phyloP scores from a whole-genome alignment of 176 grass and related monocot species.

The Panicum miliaceum region DNA sequence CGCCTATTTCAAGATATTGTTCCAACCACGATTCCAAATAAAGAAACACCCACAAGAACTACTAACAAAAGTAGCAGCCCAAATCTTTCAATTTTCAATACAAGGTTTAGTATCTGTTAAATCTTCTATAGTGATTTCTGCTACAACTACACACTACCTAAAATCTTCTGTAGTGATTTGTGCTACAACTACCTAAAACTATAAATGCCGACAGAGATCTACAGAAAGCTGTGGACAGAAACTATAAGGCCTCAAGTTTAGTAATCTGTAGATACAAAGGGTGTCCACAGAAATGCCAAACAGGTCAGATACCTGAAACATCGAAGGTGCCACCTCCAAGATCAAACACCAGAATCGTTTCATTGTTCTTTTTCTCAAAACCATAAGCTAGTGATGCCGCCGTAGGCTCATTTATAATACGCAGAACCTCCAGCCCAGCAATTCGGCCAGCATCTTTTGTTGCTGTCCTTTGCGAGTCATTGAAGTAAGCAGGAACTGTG shows the following conservation, averaged over 20 bases:
- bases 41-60: background rate
- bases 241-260: background rate
- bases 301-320: constrained; percentile 65
- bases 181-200: background rate
- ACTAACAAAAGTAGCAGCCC: background rate
- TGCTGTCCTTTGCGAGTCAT: constrained; percentile 80
- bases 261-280: background rate
- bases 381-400: constrained; percentile 71
- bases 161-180: background rate
- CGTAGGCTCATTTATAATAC: constrained; percentile 82
- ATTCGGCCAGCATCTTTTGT: constrained; percentile 88
- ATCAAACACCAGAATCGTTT: constrained; percentile 83
- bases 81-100: background rate
- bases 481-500: constrained; percentile 76
- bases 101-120: background rate
- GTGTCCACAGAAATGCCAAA: background rate
- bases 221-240: background rate
- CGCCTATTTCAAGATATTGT: background rate
- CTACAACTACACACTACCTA: background rate
- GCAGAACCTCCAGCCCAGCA: constrained; percentile 77
- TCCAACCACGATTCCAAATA: background rate
- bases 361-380: constrained; percentile 88
- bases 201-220: background rate
- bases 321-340: constrained; percentile 79
- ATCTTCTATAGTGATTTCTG: background rate